Evolutionary conservation across 2,329 filamentous ascomycete species (phyloP).

Genomic region (Knufia petricola): DNA sequence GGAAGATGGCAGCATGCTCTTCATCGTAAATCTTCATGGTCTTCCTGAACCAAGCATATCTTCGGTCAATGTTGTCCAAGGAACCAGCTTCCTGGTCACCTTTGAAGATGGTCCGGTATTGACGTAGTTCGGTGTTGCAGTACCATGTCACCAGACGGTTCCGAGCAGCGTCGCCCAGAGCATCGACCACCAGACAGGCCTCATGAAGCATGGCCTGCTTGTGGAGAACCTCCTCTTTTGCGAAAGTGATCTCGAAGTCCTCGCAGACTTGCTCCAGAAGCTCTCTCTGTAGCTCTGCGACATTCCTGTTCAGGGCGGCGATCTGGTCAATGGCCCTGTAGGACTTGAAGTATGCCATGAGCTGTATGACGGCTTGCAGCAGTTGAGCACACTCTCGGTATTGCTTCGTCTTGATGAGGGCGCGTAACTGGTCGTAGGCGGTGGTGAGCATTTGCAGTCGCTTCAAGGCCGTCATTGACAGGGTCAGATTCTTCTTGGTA

Average conservation of each 20-base stretch:
- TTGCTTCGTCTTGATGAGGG: conserved; percentile 72
- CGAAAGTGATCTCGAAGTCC: conserved; percentile 92
- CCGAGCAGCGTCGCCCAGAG: conserved; percentile 77
- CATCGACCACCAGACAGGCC: conserved; percentile 88
- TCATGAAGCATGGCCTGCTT: conserved; percentile 66
- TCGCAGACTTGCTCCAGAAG: conserved; percentile 96
- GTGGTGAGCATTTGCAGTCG: conserved; percentile 97
- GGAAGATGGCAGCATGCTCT: conserved; percentile 83
- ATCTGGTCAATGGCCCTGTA: conserved; percentile 98
- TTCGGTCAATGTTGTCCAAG: conserved; percentile 86
- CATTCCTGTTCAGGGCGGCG: conserved; percentile 80
- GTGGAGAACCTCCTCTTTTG: conserved; percentile 68
- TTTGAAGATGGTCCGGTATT: conserved; percentile 91
- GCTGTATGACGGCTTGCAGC: conserved; percentile 86
- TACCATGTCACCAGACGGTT: conserved; percentile 87
- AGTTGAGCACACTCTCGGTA: conserved; percentile 92
- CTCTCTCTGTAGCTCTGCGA: conserved; percentile 85
- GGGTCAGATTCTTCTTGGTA: conserved; percentile 90
- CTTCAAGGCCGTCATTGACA: conserved; percentile 97
- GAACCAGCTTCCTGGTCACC: conserved; percentile 95
- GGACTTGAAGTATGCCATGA: conserved; percentile 97
- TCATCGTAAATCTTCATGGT: conserved; percentile 94
- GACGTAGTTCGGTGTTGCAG: conserved; percentile 88
- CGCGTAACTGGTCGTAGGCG: conserved; percentile 91
- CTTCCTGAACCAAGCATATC: conserved; percentile 93